Conservation (phyloP, 345 rosid genomes). For the Corchorus capsularis region DNA sequence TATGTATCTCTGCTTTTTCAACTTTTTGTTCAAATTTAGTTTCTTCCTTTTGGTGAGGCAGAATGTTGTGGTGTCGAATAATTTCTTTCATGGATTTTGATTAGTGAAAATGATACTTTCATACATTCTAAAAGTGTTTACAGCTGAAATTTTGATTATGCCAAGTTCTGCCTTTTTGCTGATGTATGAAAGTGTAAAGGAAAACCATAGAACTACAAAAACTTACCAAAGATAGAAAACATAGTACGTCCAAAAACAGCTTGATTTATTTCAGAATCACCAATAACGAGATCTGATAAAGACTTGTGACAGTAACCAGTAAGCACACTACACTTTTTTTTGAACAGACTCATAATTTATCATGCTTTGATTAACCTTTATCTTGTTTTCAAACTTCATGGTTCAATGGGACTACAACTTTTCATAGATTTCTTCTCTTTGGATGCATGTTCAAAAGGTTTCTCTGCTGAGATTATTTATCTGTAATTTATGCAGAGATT, state of each 20-base stretch:
- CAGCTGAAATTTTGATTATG: not conserved
- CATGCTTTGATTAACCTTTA: not conserved
- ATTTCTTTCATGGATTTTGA: not conserved
- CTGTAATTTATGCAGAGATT: slow-evolving; percentile 48
- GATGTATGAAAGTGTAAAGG: not conserved
- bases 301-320: no score
- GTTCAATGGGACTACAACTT: not conserved
- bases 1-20: slow-evolving; percentile 33
- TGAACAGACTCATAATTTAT: not conserved
- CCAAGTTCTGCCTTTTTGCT: not conserved
- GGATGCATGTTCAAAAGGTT: not conserved
- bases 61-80: not conserved
- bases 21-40: not conserved
- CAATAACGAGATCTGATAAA: no score
- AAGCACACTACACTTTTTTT: not conserved
- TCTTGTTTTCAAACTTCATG: not conserved
- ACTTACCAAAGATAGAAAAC: not conserved
- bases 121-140: not conserved
- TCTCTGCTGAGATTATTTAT: slow-evolving; percentile 5
- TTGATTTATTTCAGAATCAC: no score
- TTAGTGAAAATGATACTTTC: not conserved
- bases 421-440: not conserved
- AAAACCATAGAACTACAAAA: not conserved
- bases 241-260: no score
- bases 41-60: not conserved